Evolutionary conservation across 108 stramenopile species (phyloP).

Genomic region (Fragilaria crotonensis): DNA sequence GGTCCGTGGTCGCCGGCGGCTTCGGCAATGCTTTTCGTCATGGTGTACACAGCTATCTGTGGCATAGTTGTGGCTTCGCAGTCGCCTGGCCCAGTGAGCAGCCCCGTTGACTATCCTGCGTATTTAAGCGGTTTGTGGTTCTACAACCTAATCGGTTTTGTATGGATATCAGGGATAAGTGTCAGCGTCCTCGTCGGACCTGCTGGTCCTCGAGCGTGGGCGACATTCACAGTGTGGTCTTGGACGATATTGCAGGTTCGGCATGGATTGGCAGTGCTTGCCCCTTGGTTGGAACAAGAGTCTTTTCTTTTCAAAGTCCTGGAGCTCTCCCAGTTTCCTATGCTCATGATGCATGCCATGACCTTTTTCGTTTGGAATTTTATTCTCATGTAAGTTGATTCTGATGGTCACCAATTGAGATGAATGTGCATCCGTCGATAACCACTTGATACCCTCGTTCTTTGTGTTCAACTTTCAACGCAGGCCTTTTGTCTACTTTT

Average conservation of each 20-base stretch:
- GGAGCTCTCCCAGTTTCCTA: constrained; percentile 56
- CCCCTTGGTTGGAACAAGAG: constrained; percentile 37
- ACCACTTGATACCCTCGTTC: no score
- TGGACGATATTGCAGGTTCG: constrained; percentile 56
- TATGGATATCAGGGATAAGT: constrained; percentile 39
- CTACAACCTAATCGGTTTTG: constrained; percentile 21
- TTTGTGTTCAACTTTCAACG: no score
- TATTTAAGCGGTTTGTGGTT: constrained; percentile 32
- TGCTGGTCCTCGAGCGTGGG: constrained; percentile 27
- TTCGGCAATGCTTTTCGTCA: constrained; percentile 1
- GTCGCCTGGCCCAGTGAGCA: background rate
- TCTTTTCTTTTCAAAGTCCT: constrained; percentile 21
- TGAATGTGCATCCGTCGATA: no score
- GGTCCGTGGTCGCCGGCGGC: constrained; percentile 58
- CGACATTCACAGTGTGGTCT: constrained; percentile 55
- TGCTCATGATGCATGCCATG: constrained; percentile 46
- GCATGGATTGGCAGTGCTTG: constrained; percentile 41
- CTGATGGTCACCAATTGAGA: no score
- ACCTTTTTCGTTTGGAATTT: constrained; percentile 80
- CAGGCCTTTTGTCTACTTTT: constrained; percentile 60
- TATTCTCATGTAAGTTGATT: constrained; percentile 38
- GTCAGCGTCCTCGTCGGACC: constrained; percentile 9
- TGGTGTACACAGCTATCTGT: background rate
- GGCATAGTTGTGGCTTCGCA: background rate
- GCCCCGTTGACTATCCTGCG: constrained; percentile 14